Evolutionary conservation across 805 yeast genomes (phyloP).

Genomic region (Zygoascus biomembranicola): DNA sequence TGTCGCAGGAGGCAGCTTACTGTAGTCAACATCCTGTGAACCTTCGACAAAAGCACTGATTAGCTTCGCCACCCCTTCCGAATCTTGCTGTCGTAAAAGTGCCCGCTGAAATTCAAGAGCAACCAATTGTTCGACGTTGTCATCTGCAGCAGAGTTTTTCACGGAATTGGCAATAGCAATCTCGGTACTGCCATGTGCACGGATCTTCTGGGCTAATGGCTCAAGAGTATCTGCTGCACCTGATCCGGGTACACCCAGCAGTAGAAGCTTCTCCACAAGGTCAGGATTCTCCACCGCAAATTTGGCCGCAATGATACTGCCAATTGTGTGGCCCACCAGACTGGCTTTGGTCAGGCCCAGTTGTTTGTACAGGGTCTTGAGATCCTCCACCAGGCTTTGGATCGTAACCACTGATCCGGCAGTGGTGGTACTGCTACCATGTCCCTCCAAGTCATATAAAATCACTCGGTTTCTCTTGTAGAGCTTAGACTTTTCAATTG

Average conservation of each 20-base stretch:
- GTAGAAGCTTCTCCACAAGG: not conserved
- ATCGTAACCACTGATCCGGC: not conserved
- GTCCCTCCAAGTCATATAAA: not conserved
- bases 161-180: not conserved
- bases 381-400: not conserved
- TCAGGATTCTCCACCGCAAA: not conserved
- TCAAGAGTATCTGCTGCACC: not conserved
- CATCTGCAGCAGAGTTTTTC: not conserved
- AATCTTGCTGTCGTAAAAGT: not conserved
- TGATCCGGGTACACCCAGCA: not conserved
- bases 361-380: not conserved
- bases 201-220: not conserved
- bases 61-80: not conserved
- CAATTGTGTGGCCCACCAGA: not conserved
- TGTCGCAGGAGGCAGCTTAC: too few relatives aligned
- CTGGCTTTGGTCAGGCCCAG: not conserved
- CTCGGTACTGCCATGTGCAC: not conserved
- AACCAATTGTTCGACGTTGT: not conserved
- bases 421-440: not conserved
- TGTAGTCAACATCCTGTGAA: not conserved
- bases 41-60: not conserved
- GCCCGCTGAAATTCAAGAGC: not conserved
- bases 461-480: not conserved
- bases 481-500: not conserved
- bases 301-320: not conserved